These are phyloP conservation scores for Periglandula ipomoeae DNA, from an alignment of 2,329 filamentous ascomycete genomes.

Conservation along the genomic window DNA sequence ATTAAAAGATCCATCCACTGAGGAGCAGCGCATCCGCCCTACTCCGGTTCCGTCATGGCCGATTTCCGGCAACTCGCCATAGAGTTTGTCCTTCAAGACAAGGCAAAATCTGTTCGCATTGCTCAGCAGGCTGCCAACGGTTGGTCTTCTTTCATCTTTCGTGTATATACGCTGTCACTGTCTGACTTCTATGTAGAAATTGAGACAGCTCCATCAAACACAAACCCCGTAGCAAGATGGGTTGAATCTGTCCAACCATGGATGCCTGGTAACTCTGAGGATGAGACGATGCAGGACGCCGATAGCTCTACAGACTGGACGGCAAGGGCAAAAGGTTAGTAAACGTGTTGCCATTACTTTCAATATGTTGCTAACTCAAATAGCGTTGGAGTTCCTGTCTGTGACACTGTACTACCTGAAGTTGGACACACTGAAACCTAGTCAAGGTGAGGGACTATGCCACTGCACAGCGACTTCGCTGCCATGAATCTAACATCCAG, in stretches of 20 bases:
- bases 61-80: conserved; percentile 43
- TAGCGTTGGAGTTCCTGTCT: conserved; percentile 49
- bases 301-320: conserved; percentile 41
- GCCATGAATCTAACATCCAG: not conserved
- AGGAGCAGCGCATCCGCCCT: not conserved
- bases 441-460: conserved; percentile 33
- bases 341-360: conserved; percentile 3
- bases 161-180: not conserved
- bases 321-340: conserved; percentile 39
- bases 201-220: conserved; percentile 31
- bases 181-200: conserved; percentile 29
- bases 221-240: conserved; percentile 43
- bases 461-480: not conserved
- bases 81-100: conserved; percentile 44
- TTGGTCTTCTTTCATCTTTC: conserved; percentile 12
- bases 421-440: conserved; percentile 34
- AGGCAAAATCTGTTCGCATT: conserved; percentile 30
- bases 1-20: not conserved
- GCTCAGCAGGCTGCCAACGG: conserved; percentile 37
- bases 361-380: conserved; percentile 1
- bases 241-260: conserved; percentile 46
- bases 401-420: conserved; percentile 41
- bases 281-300: conserved; percentile 27
- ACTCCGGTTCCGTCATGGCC: conserved; percentile 29
- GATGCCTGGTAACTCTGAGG: conserved; percentile 36